Conservation (phyloP, 805 yeast species). For the Metschnikowia proteae region DNA sequence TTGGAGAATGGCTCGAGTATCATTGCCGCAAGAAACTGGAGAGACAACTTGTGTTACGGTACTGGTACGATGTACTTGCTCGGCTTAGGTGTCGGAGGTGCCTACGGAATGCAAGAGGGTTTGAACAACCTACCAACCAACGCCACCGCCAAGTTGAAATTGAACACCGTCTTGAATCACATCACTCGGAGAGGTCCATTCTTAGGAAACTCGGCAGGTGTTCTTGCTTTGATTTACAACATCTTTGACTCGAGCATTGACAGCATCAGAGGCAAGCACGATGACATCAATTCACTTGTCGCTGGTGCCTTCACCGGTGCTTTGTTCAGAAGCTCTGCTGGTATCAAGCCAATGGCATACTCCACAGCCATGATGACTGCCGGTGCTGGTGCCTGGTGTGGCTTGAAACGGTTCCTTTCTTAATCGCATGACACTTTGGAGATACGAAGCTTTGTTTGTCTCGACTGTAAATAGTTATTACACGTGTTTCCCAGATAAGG, state of each 20-base stretch:
- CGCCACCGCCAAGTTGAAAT: conserved; percentile 74
- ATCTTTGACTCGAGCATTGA: conserved; percentile 77
- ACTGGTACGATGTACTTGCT: conserved; percentile 89
- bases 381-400: conserved; percentile 93
- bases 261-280: conserved; percentile 82
- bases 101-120: conserved; percentile 86
- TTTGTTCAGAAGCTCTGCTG: conserved; percentile 78
- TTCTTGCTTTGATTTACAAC: conserved; percentile 85
- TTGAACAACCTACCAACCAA: conserved; percentile 68
- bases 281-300: conserved; percentile 73
- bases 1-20: conserved; percentile 87
- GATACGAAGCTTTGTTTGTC: conserved; percentile 10
- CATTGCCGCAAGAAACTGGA: conserved; percentile 96
- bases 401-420: conserved; percentile 49
- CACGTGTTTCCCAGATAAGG: not conserved
- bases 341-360: conserved; percentile 82
- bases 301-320: conserved; percentile 96
- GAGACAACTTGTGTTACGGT: conserved; percentile 96
- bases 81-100: conserved; percentile 87
- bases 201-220: conserved; percentile 93
- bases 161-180: conserved; percentile 87
- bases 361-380: conserved; percentile 82
- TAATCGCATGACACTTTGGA: conserved; percentile 16
- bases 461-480: conserved; percentile 16
- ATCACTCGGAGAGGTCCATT: conserved; percentile 95